Evolutionary conservation across 2,329 filamentous ascomycete genomes (phyloP), one percentile per base, ranked within the genome.

Genomic region (Fusarium brachygibbosum): DNA sequence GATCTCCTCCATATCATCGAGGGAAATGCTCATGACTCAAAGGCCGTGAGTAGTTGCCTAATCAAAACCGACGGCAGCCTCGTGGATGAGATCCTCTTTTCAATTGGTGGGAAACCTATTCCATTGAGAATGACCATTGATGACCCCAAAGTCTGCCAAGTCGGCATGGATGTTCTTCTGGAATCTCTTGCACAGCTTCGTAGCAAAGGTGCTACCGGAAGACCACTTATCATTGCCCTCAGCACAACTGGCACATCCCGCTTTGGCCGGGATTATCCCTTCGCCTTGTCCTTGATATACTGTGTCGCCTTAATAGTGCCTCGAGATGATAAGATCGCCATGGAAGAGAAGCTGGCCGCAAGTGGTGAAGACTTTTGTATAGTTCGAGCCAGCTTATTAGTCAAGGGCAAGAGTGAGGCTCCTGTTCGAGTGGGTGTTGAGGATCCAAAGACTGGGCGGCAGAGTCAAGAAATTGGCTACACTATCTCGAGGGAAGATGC

Each of bases 81-180:
- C 1, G 83, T 85, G 8, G 83, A 86, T 68, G 74, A 76, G 4
- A 73, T 88, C 37, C 71, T 87, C 58, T 84, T 78, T 58, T 82
- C 82, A 58, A 81, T 89, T 68, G 86, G 86, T 58, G 77, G 75
- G 25, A 69, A 70, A 21, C 68, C 71, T 60, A 67, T 71, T 38
- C 74, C 80, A 34, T 52, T 73, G 51, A 80, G 75, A 35, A 68
- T 82, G 58, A 76, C 70, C 3, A 72, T 83, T 25, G 80, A 83
- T 60, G 83, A 88, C 68, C 81, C 83, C 0, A 69, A 79, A 14
- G 80, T 88, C 25, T 88, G 86, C 74, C 74, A 81, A 34, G 77
- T 77, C 23, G 83, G 81, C 58, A 84, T 83, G 66, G 52, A 57
- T 5, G 74, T 78, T 3, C 79, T 88, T 2, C 68, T 88, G 1